A percentile compares a stretch with the other conserved stretches of the same genome.
phyloP scores from a whole-genome alignment of 2,329 filamentous ascomycete species.

The Exophiala aquamarina region DNA sequence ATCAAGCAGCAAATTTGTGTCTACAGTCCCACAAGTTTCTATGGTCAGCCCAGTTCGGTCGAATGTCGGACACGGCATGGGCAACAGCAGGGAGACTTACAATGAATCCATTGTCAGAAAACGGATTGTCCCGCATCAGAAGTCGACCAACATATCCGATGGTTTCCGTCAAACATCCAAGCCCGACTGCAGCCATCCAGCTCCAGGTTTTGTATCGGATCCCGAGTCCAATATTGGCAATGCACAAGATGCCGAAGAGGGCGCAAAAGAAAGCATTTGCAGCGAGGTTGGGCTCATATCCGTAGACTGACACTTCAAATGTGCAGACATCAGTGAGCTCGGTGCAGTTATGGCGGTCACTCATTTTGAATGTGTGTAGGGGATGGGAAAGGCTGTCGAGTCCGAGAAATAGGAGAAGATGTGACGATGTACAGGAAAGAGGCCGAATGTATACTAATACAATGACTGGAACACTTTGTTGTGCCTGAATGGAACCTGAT shows the following conservation, averaged over 20 bases:
- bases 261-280: slow-evolving; percentile 55
- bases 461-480: neutral
- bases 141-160: slow-evolving; percentile 59
- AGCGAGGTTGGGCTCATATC: slow-evolving; percentile 53
- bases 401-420: neutral
- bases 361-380: neutral
- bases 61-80: too few relatives aligned
- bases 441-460: neutral
- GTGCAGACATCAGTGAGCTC: slow-evolving; percentile 42
- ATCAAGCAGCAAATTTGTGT: slow-evolving; percentile 57
- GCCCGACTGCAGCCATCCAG: slow-evolving; percentile 47
- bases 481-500: too few relatives aligned
- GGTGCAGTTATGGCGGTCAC: slow-evolving; percentile 16
- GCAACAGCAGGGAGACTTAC: slow-evolving; percentile 28
- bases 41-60: too few relatives aligned
- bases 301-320: slow-evolving; percentile 50
- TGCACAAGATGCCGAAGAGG: slow-evolving; percentile 50
- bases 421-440: neutral
- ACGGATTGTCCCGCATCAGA: slow-evolving; percentile 55
- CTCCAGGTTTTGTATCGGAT: slow-evolving; percentile 56
- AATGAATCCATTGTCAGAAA: slow-evolving; percentile 46
- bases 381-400: too few relatives aligned
- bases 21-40: slow-evolving; percentile 24
- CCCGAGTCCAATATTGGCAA: slow-evolving; percentile 51
- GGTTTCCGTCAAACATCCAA: slow-evolving; percentile 52